Evolutionary conservation across 2,329 filamentous ascomycete genomes (phyloP), one percentile per base, ranked within the genome.

Genomic region (Epichloe elymi): DNA sequence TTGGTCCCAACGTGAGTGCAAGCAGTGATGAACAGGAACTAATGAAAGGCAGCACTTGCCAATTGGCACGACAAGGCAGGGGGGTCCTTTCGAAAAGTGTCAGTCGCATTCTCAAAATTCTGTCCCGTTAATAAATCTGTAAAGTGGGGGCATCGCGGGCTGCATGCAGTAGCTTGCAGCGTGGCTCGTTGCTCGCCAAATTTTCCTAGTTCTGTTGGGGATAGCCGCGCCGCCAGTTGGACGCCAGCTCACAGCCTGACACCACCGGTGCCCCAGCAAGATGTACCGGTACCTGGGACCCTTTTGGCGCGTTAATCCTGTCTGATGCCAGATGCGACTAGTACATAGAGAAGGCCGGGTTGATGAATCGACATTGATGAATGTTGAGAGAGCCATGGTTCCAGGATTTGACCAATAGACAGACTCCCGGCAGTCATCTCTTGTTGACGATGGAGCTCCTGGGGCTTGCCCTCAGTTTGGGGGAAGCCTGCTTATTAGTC

Each of bases 201-300:
- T 45, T 53, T 58, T 60, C 69, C 67, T 65, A 65, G 66, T 67
- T 68, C 64, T 69, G 64, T 70, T 72, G 68, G 68, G 69, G 69
- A 69, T 63, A 45, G 51, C 45, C 43, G 44, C 48, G 23, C 35
- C 54, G 55, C 57, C 58, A 42, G 46, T 53, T 53, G 54, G 36
- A 39, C 35, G 17, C 30, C 26, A 37, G 30, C 40, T 23, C 40
- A 48, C 35, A 48, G 35, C 17, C 35, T 11, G 30, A 11, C n/a
- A 20, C 12, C 11, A 26, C 26, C 11, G 11, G 30, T 30, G 10
- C 3, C 30, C 30, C 30, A 11, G 30, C 8, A 30, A 30, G 17
- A 30, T 39, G 48, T 51, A 41, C 50, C 50, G 23, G 39, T 49
- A 45, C 20, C 23, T 30, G 7, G 23, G 7, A 26, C 7, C 26